Evolutionary conservation across 2,329 filamentous ascomycete species (phyloP).

Genomic region (Sporothrix dimorphospora): DNA sequence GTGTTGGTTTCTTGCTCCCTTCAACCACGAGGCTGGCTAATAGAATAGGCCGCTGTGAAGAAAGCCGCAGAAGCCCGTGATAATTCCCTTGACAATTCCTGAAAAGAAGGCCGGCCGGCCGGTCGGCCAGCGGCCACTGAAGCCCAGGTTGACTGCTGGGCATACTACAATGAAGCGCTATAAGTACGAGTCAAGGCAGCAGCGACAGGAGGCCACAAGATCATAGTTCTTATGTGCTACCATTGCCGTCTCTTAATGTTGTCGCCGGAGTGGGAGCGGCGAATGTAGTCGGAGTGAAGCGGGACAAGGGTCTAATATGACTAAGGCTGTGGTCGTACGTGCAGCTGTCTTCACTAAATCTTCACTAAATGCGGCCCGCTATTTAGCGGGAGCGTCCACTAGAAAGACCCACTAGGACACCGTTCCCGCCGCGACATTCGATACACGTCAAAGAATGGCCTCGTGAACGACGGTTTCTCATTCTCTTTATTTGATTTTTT

Average conservation of each 20-base stretch:
- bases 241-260: not conserved
- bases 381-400: not conserved
- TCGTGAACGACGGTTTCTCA: not conserved
- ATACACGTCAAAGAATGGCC: not conserved
- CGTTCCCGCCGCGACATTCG: not conserved
- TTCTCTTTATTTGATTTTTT: not conserved
- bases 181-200: not conserved
- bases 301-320: not conserved
- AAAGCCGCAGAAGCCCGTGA: not conserved
- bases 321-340: not conserved
- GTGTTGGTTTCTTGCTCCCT: no score
- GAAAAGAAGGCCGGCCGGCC: not conserved
- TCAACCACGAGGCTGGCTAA: not conserved
- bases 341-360: not conserved
- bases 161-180: not conserved
- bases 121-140: not conserved
- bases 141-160: not conserved
- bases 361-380: slow-evolving; percentile 13
- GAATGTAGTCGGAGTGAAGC: not conserved
- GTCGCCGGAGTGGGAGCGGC: not conserved
- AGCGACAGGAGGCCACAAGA: not conserved
- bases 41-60: not conserved
- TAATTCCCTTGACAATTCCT: not conserved
- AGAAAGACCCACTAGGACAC: not conserved
- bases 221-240: no score